Evolutionary conservation across 495 filamentous ascomycete genomes (phyloP), one percentile per base, ranked within the genome.

Genomic region (Daldinia vernicosa): DNA sequence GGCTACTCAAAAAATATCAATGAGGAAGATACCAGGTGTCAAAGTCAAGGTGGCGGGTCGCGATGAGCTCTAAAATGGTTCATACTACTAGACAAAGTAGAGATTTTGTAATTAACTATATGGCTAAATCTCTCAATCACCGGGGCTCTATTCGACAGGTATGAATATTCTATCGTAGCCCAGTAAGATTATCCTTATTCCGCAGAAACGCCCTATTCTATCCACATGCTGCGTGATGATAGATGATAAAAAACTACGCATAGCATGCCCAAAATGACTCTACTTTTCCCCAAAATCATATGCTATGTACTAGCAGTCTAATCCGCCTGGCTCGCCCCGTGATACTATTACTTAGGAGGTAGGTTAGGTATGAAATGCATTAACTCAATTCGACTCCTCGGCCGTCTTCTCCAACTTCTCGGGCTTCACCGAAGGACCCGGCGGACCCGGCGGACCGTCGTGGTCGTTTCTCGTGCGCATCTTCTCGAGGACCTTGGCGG

Each of bases 401-500:
- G 6, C 35, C 30, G 32, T 0, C 17, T 62, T 59, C 50, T 62
- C 61, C 28, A 56, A 6, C 53, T 32, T 35, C 30, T 56, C 28
- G 19, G 9, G 17, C 50, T 53, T 53, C 24, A 6, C 50, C 11
- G 50, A 12, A 2, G 50, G 24, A 47, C 19, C 19, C 11, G 50
- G 26, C 8, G 50, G 24, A 47, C 19, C 19, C 11, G 43, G 55
- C 1, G 37, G 55, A 14, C 37, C 24, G 1, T 35, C 22, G 0
- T 69, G 33, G 51, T 62, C 28, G 24, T 62, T 53, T 15, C 28
- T 56, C 22, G 70, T 45, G 26, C 70, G 66, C 66, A 73, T 69
- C 27, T 45, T 32, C 58, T 70, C 75, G 70, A 90, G 72, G 39
- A 86, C 82, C 15, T 75, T 81, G 0, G 86, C 88, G 12, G 90